A percentile compares a stretch with the other conserved stretches of the same genome.
Conservation (phyloP, 768 basidiomycete genomes). For the Rhodosporidiobolus odoratus region DNA sequence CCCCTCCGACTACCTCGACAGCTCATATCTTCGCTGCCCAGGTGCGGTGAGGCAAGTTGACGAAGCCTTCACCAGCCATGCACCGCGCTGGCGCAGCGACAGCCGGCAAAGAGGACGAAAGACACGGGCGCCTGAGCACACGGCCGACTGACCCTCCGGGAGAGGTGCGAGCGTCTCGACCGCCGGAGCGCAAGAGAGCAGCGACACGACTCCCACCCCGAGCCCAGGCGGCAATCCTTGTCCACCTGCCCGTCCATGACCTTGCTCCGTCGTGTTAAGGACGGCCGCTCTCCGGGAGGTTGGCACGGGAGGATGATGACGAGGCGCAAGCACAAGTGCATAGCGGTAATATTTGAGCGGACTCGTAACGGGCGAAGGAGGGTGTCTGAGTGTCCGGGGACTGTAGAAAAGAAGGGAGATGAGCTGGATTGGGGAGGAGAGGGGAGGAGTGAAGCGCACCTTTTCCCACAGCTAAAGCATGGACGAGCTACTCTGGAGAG, state of each 20-base stretch:
- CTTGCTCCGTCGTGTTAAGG: slow-evolving; percentile 22
- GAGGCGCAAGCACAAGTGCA: neutral
- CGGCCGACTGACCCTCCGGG: neutral
- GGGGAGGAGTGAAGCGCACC: slow-evolving; percentile 4
- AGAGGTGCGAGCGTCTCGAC: neutral
- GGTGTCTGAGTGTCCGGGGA: slow-evolving; percentile 19
- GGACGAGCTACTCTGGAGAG: neutral
- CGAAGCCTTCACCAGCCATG: neutral
- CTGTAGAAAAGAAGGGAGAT: neutral
- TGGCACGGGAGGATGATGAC: neutral
- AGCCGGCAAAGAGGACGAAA: neutral
- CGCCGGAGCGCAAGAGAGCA: neutral
- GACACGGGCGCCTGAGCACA: neutral
- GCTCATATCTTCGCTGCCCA: slow-evolving; percentile 25
- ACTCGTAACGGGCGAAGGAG: neutral
- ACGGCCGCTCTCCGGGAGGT: slow-evolving; percentile 12
- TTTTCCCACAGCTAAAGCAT: slow-evolving; percentile 32
- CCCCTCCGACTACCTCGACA: neutral
- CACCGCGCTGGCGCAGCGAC: neutral
- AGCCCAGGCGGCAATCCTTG: neutral
- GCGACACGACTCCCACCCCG: neutral
- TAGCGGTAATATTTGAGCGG: neutral
- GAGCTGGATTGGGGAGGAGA: neutral
- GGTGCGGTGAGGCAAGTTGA: no score
- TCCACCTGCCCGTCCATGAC: no score